Conservation (phyloP, 495 filamentous ascomycete species). For the Margaritispora aquatica region DNA sequence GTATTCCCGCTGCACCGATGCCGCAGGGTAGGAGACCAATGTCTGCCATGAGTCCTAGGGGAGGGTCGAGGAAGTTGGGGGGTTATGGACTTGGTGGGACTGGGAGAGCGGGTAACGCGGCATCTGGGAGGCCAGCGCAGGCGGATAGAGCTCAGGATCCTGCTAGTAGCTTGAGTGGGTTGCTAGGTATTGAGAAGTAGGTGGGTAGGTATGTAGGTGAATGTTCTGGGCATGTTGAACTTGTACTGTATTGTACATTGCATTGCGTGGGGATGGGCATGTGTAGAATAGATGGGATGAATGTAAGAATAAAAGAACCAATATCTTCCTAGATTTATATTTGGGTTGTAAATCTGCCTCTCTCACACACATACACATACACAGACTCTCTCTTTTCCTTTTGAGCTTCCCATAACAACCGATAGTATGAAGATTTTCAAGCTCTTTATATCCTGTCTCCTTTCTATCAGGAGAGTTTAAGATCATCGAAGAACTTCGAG, state of each 20-base stretch:
- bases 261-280: neutral
- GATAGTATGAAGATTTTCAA: too few relatives aligned
- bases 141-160: neutral
- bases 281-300: neutral
- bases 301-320: too few relatives aligned
- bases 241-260: neutral
- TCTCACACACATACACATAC: too few relatives aligned
- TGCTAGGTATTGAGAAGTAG: neutral
- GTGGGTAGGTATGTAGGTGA: too few relatives aligned
- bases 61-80: neutral
- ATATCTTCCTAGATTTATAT: too few relatives aligned
- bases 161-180: neutral
- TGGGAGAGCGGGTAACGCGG: neutral
- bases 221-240: too few relatives aligned
- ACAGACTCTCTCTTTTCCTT: too few relatives aligned
- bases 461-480: too few relatives aligned
- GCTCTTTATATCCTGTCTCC: too few relatives aligned
- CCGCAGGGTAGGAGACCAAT: neutral
- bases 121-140: neutral
- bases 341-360: too few relatives aligned
- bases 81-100: neutral
- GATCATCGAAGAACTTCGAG: too few relatives aligned
- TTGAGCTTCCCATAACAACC: too few relatives aligned
- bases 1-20: slow-evolving; percentile 5
- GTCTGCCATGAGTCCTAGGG: neutral